Evolutionary conservation across 2,329 filamentous ascomycete genomes (phyloP).

Genomic region (Colletotrichum tofieldiae): DNA sequence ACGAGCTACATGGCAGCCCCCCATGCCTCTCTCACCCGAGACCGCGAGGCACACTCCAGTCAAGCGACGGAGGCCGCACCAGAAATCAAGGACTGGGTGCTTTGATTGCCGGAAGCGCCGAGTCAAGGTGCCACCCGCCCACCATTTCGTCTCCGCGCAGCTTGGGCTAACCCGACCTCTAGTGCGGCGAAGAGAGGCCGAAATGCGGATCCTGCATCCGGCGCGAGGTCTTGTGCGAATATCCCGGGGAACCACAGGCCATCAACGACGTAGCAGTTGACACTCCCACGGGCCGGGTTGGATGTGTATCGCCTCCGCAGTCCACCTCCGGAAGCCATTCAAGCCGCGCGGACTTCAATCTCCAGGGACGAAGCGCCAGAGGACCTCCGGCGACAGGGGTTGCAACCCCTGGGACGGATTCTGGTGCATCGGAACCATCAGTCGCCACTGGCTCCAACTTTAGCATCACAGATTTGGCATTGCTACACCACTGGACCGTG

Average conservation of each 20-base stretch:
- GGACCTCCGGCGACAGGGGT: neutral
- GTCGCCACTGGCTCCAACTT: neutral
- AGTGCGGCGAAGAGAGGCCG: constrained; percentile 43
- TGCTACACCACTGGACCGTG: constrained; percentile 45
- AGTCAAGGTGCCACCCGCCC: constrained; percentile 39
- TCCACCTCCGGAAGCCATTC: neutral
- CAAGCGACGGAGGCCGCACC: constrained; percentile 37
- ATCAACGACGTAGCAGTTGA: neutral
- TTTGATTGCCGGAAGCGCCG: constrained; percentile 41
- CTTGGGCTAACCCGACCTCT: neutral
- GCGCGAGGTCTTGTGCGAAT: constrained; percentile 28
- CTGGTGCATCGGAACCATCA: neutral
- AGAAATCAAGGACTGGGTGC: constrained; percentile 41
- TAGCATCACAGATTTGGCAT: constrained; percentile 37
- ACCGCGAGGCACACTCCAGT: neutral
- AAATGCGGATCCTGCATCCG: constrained; percentile 38
- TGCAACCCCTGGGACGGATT: neutral
- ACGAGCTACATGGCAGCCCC: neutral
- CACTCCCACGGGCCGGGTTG: neutral
- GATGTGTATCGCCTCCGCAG: neutral
- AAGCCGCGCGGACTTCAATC: neutral
- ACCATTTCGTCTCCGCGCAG: neutral
- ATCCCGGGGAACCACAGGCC: constrained; percentile 5
- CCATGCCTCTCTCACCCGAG: neutral
- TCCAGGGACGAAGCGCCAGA: neutral